Conservation (phyloP, 306 rosid genomes). For the Prunus kanzakura region DNA sequence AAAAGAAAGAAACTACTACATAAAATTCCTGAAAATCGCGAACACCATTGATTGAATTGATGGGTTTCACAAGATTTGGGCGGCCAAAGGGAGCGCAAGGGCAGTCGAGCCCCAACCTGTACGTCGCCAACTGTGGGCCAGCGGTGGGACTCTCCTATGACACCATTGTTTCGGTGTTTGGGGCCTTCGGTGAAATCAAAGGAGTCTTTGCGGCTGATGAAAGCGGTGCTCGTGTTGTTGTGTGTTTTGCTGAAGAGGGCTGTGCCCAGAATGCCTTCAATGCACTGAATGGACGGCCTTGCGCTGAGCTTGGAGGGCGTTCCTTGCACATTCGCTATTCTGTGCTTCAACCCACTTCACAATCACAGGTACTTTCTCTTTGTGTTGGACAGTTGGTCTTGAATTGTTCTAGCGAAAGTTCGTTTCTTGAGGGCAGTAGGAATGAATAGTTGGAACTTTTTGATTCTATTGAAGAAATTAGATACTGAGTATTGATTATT, state of each 20-base stretch:
- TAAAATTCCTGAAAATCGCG: neutral
- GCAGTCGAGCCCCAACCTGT: constrained; percentile 61
- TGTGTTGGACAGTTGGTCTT: too few species aligned
- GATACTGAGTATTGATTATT: neutral
- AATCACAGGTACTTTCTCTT: constrained; percentile 36
- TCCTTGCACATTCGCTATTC: constrained; percentile 72
- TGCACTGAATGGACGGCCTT: constrained; percentile 60
- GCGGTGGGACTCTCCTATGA: constrained; percentile 59
- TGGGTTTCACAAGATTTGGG: constrained; percentile 58
- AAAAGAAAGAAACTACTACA: neutral
- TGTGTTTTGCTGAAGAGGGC: constrained; percentile 45
- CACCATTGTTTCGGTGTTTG: constrained; percentile 50
- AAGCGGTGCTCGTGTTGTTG: constrained; percentile 75
- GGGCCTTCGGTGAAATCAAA: constrained; percentile 55
- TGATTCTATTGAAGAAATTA: neutral
- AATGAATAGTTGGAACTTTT: neutral
- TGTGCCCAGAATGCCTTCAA: constrained; percentile 57
- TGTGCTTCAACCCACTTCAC: constrained; percentile 49
- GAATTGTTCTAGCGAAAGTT: neutral
- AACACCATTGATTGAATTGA: constrained; percentile 27
- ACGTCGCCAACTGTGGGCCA: constrained; percentile 82
- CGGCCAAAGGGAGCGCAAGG: constrained; percentile 45
- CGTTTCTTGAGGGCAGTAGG: neutral
- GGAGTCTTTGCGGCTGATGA: constrained; percentile 79
- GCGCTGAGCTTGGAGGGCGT: constrained; percentile 66